Base-by-base conservation (phyloP, 164 flowering plant species). In the Annona squamosa region DNA sequence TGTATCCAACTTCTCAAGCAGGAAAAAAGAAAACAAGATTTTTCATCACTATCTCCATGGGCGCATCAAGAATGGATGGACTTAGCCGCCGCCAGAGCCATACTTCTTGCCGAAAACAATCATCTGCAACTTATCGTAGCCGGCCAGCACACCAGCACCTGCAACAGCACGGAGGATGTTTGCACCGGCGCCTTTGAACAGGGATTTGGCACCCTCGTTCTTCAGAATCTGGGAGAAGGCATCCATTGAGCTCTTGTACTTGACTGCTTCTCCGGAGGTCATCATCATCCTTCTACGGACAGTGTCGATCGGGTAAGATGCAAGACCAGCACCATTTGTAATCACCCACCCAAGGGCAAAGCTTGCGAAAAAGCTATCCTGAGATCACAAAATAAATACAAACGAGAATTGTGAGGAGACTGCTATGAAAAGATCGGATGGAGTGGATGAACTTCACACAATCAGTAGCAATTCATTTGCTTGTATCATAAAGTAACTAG, bases 261-360 rank as follows among this genome's bases (percentile, higher is more conserved):
- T 88, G 5, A 88, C 90, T 1, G 91, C 91, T 77, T 88, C 87
- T 64, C 91, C 91, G 3, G 91, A 88, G 19, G 91, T 88, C 89
- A 88, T 88, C 91, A 88, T 88, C 91, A 88, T 88, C 77, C 91
- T 88, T 84, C 91, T 86, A 37, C 91, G 84, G 67, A 88, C 89
- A 3, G 91, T 88, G 57, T 88, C 91, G 75, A 88, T 86, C 2
- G 91, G 91, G 84, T 88, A 88, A 18, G 91, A 86, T 41, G 90
- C 91, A 71, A 88, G 87, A 13, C 88, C 88, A 67, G 91, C 91
- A 78, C 89, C 91, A 59, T 84, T 88, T 44, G 91, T 88, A 79
- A 88, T 85, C 52, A 85, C 73, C 89, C 89, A 88, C 69, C 91
- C 91, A 42, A 88, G 86, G 17, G 84, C 88, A 75, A 88, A 88